These are phyloP conservation scores for Epithemia pelagica DNA, from an alignment of 108 stramenopile species.

Conservation along the genomic window DNA sequence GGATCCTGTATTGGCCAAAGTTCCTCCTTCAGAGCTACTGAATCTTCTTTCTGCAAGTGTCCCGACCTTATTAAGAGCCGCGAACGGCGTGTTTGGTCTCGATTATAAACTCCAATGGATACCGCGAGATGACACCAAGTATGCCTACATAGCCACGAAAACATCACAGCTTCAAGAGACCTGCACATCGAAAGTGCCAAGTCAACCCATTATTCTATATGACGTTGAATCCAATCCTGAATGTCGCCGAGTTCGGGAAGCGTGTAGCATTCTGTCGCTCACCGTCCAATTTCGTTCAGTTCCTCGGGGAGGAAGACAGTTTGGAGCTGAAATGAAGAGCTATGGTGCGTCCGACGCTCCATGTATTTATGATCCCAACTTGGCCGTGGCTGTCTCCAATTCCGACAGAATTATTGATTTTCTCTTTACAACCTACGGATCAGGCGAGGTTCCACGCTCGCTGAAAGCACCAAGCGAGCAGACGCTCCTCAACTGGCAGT, in stretches of 20 bases:
- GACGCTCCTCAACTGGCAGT: conserved; percentile 17
- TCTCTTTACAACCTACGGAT: conserved; percentile 66
- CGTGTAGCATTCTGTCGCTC: conserved; percentile 73
- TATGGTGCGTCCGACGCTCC: conserved; percentile 86
- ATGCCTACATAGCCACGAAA: conserved; percentile 43
- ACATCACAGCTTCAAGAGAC: conserved; percentile 63
- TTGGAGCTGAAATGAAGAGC: conserved; percentile 63
- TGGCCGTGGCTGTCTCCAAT: conserved; percentile 77
- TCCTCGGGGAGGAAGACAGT: conserved; percentile 40
- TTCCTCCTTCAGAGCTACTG: background rate
- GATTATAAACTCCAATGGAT: conserved; percentile 4
- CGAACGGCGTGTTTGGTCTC: conserved; percentile 3
- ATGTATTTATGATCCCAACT: conserved; percentile 83
- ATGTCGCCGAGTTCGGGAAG: conserved; percentile 85
- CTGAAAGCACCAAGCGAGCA: background rate
- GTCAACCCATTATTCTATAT: conserved; percentile 75
- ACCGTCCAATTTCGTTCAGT: conserved; percentile 73
- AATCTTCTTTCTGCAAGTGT: conserved; percentile 2
- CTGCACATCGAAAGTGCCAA: conserved; percentile 48
- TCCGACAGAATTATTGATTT: conserved; percentile 76
- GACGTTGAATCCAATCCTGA: conserved; percentile 83
- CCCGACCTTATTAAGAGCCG: background rate
- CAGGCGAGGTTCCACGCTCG: conserved; percentile 12
- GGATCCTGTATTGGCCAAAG: conserved; percentile 4
- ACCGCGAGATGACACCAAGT: conserved; percentile 1